Conservation (phyloP, 1,284 basidiomycete species). For the Sphaerobolus stellatus region DNA sequence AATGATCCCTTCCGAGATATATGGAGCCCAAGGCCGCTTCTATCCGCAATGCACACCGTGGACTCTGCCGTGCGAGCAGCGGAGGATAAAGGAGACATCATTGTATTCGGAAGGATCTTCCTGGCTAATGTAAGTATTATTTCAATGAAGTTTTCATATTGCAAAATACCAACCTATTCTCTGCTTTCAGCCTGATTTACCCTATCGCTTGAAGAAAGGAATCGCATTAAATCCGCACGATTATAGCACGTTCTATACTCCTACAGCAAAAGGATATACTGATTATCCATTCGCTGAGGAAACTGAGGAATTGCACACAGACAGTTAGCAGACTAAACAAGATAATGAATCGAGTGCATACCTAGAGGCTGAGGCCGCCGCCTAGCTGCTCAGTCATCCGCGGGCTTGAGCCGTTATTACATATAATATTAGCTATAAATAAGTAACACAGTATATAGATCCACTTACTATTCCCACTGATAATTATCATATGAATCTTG, state of each 20-base stretch:
- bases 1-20: constrained; percentile 21
- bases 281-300: constrained; percentile 17
- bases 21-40: constrained; percentile 32
- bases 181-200: constrained; percentile 18
- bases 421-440: no score
- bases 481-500: no score
- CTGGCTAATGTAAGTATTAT: constrained; percentile 31
- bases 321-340: no score
- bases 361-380: no score
- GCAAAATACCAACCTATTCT: no score
- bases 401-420: no score
- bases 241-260: constrained; percentile 15
- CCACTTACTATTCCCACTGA: no score
- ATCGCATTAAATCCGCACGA: constrained; percentile 14
- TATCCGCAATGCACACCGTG: constrained; percentile 41
- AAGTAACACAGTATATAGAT: no score
- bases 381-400: no score
- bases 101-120: constrained; percentile 41
- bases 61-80: neutral
- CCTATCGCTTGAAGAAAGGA: constrained; percentile 7
- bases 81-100: constrained; percentile 31
- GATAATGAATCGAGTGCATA: no score
- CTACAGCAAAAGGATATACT: constrained; percentile 14
- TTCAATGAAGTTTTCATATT: neutral
- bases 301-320: no score